Conservation (phyloP, 2,329 filamentous ascomycete species). For the Botrytis byssoidea region DNA sequence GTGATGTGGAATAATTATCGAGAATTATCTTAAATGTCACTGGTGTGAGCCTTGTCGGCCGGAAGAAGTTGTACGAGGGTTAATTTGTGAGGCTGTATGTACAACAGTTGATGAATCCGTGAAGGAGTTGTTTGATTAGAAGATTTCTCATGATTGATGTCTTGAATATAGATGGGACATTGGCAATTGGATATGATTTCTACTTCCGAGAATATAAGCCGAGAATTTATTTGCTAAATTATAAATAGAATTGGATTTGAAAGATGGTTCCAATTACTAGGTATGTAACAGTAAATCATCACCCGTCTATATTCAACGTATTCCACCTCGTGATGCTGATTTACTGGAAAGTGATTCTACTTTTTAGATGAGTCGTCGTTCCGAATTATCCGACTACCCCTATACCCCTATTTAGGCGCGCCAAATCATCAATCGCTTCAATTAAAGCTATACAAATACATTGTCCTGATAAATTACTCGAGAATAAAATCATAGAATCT, state of each 20-base stretch:
- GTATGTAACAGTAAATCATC: no score
- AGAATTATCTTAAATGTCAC: constrained; percentile 14
- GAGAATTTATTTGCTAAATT: not conserved
- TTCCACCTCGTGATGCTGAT: not conserved
- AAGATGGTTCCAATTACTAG: not conserved
- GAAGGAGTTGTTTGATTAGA: not conserved
- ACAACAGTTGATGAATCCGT: not conserved
- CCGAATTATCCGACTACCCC: not conserved
- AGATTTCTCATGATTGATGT: not conserved
- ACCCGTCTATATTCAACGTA: not conserved
- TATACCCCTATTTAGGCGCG: not conserved
- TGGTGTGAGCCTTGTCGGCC: not conserved
- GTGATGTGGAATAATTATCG: not conserved
- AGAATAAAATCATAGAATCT: not conserved
- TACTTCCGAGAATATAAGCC: not conserved
- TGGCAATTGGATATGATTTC: not conserved
- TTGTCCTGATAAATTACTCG: not conserved
- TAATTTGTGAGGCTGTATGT: not conserved
- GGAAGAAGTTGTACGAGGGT: not conserved
- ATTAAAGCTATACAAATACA: not conserved
- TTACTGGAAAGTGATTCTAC: not conserved
- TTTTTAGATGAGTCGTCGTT: not conserved
- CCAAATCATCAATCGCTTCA: not conserved
- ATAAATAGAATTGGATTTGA: not conserved
- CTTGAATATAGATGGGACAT: not conserved